Evolutionary conservation across 768 basidiomycete species (phyloP).

Genomic region (Tephrocybe rancida): DNA sequence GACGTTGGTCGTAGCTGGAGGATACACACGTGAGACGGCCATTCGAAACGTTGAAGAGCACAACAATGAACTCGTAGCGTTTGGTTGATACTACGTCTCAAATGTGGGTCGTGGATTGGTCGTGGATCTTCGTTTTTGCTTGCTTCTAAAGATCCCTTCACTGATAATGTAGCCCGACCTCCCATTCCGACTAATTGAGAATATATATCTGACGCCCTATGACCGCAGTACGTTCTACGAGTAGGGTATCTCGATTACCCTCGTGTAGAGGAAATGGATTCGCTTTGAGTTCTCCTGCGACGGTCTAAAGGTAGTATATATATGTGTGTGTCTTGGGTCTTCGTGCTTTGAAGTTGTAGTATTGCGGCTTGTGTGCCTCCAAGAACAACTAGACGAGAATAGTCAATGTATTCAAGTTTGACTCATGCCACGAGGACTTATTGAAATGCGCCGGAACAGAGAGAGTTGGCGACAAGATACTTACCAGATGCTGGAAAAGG

Average conservation of each 20-base stretch:
- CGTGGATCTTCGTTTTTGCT: neutral
- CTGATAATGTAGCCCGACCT: conserved; percentile 10
- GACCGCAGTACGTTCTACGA: conserved; percentile 42
- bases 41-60: conserved; percentile 34
- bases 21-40: conserved; percentile 43
- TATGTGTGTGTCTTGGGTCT: too few species aligned
- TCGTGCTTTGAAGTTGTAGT: too few species aligned
- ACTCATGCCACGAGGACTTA: too few species aligned
- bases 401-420: too few species aligned
- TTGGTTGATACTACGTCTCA: conserved; percentile 32
- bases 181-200: conserved; percentile 1
- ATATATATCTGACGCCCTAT: conserved; percentile 29
- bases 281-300: too few species aligned
- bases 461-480: too few species aligned
- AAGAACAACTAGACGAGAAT: too few species aligned
- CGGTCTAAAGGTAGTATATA: too few species aligned
- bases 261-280: neutral
- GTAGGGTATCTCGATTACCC: conserved; percentile 34
- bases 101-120: conserved; percentile 31
- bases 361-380: too few species aligned
- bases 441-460: too few species aligned
- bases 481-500: too few species aligned
- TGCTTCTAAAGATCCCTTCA: neutral
- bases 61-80: conserved; percentile 29
- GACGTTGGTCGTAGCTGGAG: conserved; percentile 44